Conservation (phyloP, 345 rosid genomes). For the Lepidium sativum region DNA sequence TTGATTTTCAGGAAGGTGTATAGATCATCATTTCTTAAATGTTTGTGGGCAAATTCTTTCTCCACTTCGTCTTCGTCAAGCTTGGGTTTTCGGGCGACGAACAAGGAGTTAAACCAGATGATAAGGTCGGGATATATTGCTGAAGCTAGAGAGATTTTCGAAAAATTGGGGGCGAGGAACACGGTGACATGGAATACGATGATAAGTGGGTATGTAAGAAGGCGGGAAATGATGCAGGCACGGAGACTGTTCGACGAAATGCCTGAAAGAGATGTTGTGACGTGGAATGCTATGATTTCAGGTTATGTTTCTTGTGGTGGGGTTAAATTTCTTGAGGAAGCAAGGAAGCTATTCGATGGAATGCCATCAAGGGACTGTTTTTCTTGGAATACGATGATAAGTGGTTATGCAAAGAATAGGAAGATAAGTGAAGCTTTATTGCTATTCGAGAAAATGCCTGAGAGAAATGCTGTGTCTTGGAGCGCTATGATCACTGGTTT, state of each 20-base stretch:
- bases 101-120: conserved; percentile 41
- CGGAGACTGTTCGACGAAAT: conserved; percentile 55
- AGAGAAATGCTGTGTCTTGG: conserved; percentile 39
- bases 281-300: conserved; percentile 63
- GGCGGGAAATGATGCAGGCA: conserved; percentile 37
- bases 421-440: conserved; percentile 43
- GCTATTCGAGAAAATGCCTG: conserved; percentile 48
- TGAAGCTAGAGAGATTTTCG: conserved; percentile 51
- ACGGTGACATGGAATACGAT: conserved; percentile 63
- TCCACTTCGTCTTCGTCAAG: conserved; percentile 13
- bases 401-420: conserved; percentile 59
- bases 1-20: background rate
- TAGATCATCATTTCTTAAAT: background rate
- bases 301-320: conserved; percentile 52
- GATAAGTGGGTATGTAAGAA: conserved; percentile 45
- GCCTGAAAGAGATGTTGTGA: conserved; percentile 44
- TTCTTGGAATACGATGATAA: conserved; percentile 76
- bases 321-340: conserved; percentile 27
- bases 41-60: background rate
- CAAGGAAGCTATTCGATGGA: conserved; percentile 25
- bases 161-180: conserved; percentile 27
- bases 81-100: conserved; percentile 25
- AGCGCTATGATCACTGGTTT: conserved; percentile 62
- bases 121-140: conserved; percentile 33
- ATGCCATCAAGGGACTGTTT: conserved; percentile 26